phyloP scores from a whole-genome alignment of 768 basidiomycete species.

The Thelephora aurantiotincta region DNA sequence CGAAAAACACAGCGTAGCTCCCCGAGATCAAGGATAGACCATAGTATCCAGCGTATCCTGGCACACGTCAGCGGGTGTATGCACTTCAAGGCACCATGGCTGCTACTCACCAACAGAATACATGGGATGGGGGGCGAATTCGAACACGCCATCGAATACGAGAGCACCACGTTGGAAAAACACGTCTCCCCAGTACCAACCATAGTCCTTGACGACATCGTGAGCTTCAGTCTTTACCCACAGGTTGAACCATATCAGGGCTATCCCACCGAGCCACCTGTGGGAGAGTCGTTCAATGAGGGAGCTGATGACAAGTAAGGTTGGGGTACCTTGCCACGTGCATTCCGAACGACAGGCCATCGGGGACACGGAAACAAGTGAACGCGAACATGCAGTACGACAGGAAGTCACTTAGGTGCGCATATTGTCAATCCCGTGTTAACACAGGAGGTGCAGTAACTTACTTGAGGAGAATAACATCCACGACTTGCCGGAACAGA shows the following conservation, averaged over 20 bases:
- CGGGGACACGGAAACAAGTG: slow-evolving; percentile 80
- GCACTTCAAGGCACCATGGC: background rate
- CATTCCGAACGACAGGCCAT: slow-evolving; percentile 53
- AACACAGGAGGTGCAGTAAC: slow-evolving; percentile 14
- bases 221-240: slow-evolving; percentile 99
- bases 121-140: slow-evolving; percentile 89
- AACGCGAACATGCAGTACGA: slow-evolving; percentile 94
- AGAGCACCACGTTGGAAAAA: slow-evolving; percentile 89
- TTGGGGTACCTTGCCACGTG: slow-evolving; percentile 57
- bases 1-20: slow-evolving; percentile 84
- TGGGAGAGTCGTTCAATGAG: slow-evolving; percentile 5
- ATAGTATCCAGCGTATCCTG: slow-evolving; percentile 95
- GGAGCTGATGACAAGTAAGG: background rate
- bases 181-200: slow-evolving; percentile 94
- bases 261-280: slow-evolving; percentile 80
- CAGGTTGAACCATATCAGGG: slow-evolving; percentile 85
- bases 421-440: slow-evolving; percentile 1
- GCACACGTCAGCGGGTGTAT: slow-evolving; percentile 1
- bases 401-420: slow-evolving; percentile 63
- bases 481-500: slow-evolving; percentile 89
- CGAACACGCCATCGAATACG: slow-evolving; percentile 97
- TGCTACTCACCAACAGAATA: slow-evolving; percentile 61
- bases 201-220: slow-evolving; percentile 94
- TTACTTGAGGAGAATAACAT: slow-evolving; percentile 91
- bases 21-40: slow-evolving; percentile 85